These are phyloP conservation scores for Rugosomyces carneus DNA, from an alignment of 1,284 basidiomycete genomes.

Conservation along the genomic window DNA sequence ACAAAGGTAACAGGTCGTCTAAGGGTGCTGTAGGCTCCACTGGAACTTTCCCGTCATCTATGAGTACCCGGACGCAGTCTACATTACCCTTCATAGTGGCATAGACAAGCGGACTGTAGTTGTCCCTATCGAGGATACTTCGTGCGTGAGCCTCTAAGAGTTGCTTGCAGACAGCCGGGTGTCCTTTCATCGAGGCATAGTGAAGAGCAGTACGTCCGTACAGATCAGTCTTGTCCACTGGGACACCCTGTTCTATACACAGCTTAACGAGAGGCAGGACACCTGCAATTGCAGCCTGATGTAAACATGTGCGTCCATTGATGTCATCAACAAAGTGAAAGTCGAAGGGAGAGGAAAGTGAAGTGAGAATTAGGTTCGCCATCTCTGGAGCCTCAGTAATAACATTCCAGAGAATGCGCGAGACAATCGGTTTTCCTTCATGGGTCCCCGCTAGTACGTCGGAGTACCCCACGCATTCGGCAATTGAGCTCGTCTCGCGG, in stretches of 20 bases:
- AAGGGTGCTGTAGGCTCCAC: slow-evolving; percentile 51
- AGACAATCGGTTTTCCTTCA: slow-evolving; percentile 60
- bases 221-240: slow-evolving; percentile 68
- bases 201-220: slow-evolving; percentile 94
- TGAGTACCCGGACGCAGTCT: slow-evolving; percentile 73
- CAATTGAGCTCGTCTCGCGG: slow-evolving; percentile 54
- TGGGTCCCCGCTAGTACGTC: slow-evolving; percentile 56
- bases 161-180: slow-evolving; percentile 69
- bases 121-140: slow-evolving; percentile 83
- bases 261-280: slow-evolving; percentile 75
- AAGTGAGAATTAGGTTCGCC: slow-evolving; percentile 69
- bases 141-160: slow-evolving; percentile 69
- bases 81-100: slow-evolving; percentile 85
- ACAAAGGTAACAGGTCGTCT: slow-evolving; percentile 81
- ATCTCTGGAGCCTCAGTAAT: slow-evolving; percentile 71
- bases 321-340: slow-evolving; percentile 95
- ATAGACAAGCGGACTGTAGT: slow-evolving; percentile 90
- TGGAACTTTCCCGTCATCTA: slow-evolving; percentile 60
- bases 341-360: slow-evolving; percentile 71
- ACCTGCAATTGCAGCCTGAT: slow-evolving; percentile 88
- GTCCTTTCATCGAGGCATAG: slow-evolving; percentile 94
- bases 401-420: slow-evolving; percentile 88
- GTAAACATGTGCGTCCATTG: slow-evolving; percentile 93
- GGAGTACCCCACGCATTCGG: slow-evolving; percentile 69
- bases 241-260: slow-evolving; percentile 73